phyloP scores from a whole-genome alignment of 495 filamentous ascomycete genomes.

The Neurospora cerealis region DNA sequence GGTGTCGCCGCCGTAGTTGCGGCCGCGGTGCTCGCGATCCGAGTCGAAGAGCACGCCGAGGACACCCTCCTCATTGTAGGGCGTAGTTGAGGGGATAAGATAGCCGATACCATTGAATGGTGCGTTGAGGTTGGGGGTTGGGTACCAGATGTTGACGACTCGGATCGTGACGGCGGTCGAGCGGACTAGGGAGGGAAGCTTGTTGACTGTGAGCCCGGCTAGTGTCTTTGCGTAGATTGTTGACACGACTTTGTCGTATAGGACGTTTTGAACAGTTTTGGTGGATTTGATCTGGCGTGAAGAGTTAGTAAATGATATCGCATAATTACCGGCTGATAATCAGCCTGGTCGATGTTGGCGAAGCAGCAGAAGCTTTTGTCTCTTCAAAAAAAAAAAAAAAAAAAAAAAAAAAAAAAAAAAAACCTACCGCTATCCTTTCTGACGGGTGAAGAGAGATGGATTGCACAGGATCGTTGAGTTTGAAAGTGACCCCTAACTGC shows the following conservation, averaged over 20 bases:
- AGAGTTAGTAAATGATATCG: neutral
- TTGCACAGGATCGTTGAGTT: conserved; percentile 30
- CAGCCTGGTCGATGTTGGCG: neutral
- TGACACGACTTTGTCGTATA: conserved; percentile 59
- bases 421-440: conserved; percentile 12
- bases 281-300: conserved; percentile 20
- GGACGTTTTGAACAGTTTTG: conserved; percentile 2
- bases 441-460: conserved; percentile 13
- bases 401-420: neutral
- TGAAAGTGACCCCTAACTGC: conserved; percentile 40
- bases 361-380: neutral
- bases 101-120: conserved; percentile 73
- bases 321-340: neutral
- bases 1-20: conserved; percentile 37
- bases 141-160: conserved; percentile 85
- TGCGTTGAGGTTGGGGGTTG: conserved; percentile 49
- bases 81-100: conserved; percentile 64
- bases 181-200: conserved; percentile 39
- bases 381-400: neutral
- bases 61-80: conserved; percentile 56
- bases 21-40: conserved; percentile 36
- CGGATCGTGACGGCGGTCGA: conserved; percentile 69
- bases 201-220: conserved; percentile 29
- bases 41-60: conserved; percentile 92
- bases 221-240: conserved; percentile 51